These are phyloP conservation scores for Mortierella sp. DNA, from an alignment of 371 early-diverging fungal species.

Conservation along the genomic window DNA sequence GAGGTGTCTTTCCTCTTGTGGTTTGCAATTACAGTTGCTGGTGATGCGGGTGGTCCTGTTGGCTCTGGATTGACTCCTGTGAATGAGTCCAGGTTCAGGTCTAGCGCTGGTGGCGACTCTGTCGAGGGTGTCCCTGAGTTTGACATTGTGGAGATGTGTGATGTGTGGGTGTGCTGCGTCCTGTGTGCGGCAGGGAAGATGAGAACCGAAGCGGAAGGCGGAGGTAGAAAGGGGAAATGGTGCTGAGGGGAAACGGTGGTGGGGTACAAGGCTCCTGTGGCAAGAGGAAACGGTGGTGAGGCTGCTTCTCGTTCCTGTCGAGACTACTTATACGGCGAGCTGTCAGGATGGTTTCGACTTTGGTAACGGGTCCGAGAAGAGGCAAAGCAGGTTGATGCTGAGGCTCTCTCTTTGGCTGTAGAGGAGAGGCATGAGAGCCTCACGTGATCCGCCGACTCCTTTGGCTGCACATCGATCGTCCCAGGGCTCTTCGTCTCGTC, in stretches of 20 bases:
- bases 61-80: slow-evolving; percentile 21
- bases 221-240: not conserved
- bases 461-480: too few species aligned
- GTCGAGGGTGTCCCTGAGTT: slow-evolving; percentile 42
- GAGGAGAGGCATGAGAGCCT: too few species aligned
- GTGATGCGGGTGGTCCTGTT: slow-evolving; percentile 31
- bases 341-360: too few species aligned
- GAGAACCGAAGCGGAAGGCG: not conserved
- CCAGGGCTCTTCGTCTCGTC: too few species aligned
- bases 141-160: slow-evolving; percentile 27
- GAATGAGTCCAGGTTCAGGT: slow-evolving; percentile 5
- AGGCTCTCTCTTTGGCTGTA: too few species aligned
- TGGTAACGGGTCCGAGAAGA: too few species aligned
- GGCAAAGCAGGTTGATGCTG: too few species aligned
- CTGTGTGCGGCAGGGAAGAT: not conserved
- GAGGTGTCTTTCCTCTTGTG: slow-evolving; percentile 58
- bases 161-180: not conserved
- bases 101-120: slow-evolving; percentile 41
- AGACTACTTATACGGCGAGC: too few species aligned
- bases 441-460: too few species aligned
- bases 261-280: too few species aligned
- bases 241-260: not conserved
- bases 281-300: too few species aligned
- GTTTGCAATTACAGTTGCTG: slow-evolving; percentile 53
- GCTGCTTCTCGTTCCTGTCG: too few species aligned